These are phyloP conservation scores for Saturnispora zaruensis DNA, from an alignment of 805 yeast species.

Conservation along the genomic window DNA sequence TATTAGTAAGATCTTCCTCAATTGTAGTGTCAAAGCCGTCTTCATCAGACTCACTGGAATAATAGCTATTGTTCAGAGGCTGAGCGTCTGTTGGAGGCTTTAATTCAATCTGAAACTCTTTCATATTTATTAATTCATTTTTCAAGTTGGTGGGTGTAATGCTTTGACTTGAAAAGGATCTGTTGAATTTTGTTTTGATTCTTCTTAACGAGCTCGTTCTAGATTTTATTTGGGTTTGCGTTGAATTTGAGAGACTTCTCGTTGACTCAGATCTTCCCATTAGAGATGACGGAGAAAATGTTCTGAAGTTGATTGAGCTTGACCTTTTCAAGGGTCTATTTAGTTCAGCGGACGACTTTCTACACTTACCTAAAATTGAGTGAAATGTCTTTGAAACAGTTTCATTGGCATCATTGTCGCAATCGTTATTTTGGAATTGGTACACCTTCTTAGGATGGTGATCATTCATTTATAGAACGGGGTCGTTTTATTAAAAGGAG, in stretches of 20 bases:
- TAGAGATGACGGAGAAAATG: conserved; percentile 15
- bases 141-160: not conserved
- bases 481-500: no score
- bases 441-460: not conserved
- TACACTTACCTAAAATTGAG: conserved; percentile 3
- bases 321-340: conserved; percentile 26
- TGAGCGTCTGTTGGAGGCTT: not conserved
- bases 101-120: not conserved
- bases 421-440: not conserved
- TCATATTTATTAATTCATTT: not conserved
- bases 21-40: conserved; percentile 1
- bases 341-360: conserved; percentile 12
- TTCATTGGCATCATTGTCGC: not conserved
- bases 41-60: not conserved
- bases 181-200: not conserved
- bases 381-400: not conserved
- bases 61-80: not conserved
- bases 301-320: conserved; percentile 21
- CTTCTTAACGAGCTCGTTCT: not conserved
- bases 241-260: not conserved
- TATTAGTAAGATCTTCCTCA: not conserved
- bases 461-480: not conserved
- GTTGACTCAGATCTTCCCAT: not conserved
- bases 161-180: conserved; percentile 1
- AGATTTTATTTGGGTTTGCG: not conserved